Evolutionary conservation across 2,329 filamentous ascomycete genomes (phyloP).

Genomic region (Coniochaeta prunicola): DNA sequence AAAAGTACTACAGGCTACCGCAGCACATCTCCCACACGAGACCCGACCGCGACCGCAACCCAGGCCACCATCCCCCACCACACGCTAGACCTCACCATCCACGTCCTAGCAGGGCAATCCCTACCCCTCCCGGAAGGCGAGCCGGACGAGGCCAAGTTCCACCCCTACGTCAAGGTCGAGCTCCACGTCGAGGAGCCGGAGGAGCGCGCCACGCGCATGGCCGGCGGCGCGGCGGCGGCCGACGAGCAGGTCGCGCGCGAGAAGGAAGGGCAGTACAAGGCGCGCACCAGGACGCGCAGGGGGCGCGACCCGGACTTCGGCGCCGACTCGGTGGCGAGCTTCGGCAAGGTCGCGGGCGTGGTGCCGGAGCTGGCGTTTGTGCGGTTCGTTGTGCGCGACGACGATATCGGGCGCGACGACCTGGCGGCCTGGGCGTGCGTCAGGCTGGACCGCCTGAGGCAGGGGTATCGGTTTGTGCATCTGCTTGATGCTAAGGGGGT

Average conservation of each 20-base stretch:
- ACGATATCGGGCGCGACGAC: conserved; percentile 71
- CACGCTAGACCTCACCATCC: conserved; percentile 63
- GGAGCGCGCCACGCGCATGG: conserved; percentile 26
- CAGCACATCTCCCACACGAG: conserved; percentile 19
- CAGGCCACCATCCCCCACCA: conserved; percentile 26
- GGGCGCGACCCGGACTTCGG: conserved; percentile 58
- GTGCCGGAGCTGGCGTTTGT: conserved; percentile 67
- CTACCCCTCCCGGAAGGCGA: conserved; percentile 57
- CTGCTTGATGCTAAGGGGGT: conserved; percentile 63
- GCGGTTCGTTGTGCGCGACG: conserved; percentile 80
- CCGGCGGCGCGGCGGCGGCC: conserved; percentile 28
- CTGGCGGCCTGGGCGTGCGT: conserved; percentile 86
- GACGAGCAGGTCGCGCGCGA: conserved; percentile 39
- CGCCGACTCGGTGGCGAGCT: conserved; percentile 51
- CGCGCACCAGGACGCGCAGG: conserved; percentile 46
- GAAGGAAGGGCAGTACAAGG: conserved; percentile 48
- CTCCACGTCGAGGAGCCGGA: conserved; percentile 69
- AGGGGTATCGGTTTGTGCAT: conserved; percentile 71
- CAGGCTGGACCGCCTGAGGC: conserved; percentile 69
- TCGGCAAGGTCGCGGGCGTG: conserved; percentile 46
- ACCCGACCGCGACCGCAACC: conserved; percentile 21
- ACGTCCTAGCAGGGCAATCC: conserved; percentile 69
- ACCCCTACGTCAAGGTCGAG: conserved; percentile 77
- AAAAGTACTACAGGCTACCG: conserved; percentile 28
- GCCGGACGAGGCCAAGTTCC: conserved; percentile 48